Evolutionary conservation across 2,329 filamentous ascomycete species (phyloP).

Genomic region (Trichophaea hybrida): DNA sequence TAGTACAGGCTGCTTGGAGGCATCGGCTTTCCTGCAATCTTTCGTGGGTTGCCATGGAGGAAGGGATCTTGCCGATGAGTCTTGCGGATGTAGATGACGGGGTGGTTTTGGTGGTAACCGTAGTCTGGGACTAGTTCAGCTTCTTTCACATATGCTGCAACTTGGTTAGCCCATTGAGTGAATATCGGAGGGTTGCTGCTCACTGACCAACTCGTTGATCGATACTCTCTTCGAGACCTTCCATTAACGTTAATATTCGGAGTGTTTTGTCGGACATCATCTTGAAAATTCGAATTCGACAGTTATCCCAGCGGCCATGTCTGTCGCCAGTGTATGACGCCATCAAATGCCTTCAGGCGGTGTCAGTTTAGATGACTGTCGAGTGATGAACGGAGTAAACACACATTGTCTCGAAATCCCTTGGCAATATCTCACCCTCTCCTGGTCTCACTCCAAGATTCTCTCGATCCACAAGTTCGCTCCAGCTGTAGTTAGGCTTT

Average conservation of each 20-base stretch:
- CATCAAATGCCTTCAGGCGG: constrained; percentile 4
- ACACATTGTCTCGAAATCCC: constrained; percentile 7
- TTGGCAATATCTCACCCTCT: constrained; percentile 8
- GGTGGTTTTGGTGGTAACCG: constrained; percentile 5
- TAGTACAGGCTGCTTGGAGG: constrained; percentile 10
- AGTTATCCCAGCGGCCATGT: constrained; percentile 10
- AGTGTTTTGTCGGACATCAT: constrained; percentile 1
- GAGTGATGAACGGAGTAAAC: background rate
- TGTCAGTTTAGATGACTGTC: background rate
- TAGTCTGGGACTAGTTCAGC: constrained; percentile 9
- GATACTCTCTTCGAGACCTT: constrained; percentile 10
- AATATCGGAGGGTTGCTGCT: background rate
- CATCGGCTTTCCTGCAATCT: constrained; percentile 6
- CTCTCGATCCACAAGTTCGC: constrained; percentile 8
- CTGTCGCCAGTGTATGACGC: constrained; percentile 9
- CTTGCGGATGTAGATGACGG: constrained; percentile 10
- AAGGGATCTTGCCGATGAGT: constrained; percentile 1
- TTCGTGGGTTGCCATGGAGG: background rate
- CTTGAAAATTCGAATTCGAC: constrained; percentile 11
- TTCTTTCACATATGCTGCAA: constrained; percentile 8
- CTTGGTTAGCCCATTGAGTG: background rate
- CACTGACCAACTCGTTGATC: constrained; percentile 12
- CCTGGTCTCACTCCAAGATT: constrained; percentile 7
- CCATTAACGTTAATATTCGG: constrained; percentile 8
- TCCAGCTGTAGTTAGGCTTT: constrained; percentile 14